Conservation (phyloP, 257 asterid species). For the Buddleja alternifolia region DNA sequence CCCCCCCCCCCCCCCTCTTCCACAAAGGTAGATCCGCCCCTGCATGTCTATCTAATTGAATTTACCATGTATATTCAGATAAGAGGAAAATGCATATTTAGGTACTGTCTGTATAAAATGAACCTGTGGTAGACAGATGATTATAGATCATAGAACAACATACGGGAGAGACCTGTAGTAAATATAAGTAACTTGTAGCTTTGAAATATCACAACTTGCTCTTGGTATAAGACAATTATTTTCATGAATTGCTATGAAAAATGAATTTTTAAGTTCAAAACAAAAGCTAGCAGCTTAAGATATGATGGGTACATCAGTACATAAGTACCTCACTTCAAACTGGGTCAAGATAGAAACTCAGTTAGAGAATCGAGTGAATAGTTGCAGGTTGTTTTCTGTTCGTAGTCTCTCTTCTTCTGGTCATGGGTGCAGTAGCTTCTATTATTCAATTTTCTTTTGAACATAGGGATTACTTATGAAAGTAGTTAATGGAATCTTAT, state of each 20-base stretch:
- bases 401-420: not conserved
- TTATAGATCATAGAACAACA: not conserved
- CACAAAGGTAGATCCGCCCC: too few relatives aligned
- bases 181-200: not conserved
- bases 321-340: not conserved
- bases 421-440: not conserved
- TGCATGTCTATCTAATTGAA: not conserved
- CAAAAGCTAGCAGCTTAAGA: constrained; percentile 7
- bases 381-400: not conserved
- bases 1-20: too few relatives aligned
- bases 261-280: not conserved
- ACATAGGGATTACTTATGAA: not conserved
- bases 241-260: not conserved
- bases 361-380: not conserved
- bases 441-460: not conserved
- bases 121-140: too few relatives aligned
- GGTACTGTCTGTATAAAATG: not conserved
- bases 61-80: not conserved
- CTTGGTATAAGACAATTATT: too few relatives aligned
- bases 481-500: not conserved
- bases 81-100: not conserved
- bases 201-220: not conserved
- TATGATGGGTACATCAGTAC: not conserved
- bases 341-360: not conserved
- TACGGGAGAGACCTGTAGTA: not conserved